Evolutionary conservation across 2,329 filamentous ascomycete genomes (phyloP).

Genomic region (Ceratocystis ficicola): DNA sequence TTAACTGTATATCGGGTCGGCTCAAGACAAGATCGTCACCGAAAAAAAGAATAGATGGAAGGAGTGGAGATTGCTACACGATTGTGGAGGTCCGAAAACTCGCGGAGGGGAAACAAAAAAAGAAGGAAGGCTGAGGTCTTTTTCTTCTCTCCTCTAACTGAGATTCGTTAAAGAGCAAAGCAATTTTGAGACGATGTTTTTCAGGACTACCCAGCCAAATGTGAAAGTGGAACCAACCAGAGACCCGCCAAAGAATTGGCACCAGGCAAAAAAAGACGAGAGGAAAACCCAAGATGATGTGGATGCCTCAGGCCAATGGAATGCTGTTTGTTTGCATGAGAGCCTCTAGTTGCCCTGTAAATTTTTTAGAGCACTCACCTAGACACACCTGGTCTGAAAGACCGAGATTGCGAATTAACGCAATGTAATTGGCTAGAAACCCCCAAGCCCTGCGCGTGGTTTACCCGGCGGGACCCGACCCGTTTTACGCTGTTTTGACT

Average conservation of each 20-base stretch:
- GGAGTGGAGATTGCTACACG: constrained; percentile 21
- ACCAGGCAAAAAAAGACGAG: constrained; percentile 4
- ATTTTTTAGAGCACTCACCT: constrained; percentile 1
- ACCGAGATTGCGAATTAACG: constrained; percentile 21
- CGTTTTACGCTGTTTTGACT: neutral
- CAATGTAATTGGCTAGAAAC: constrained; percentile 16
- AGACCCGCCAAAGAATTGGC: constrained; percentile 13
- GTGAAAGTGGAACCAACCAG: constrained; percentile 8
- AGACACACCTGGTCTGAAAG: neutral
- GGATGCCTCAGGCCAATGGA: constrained; percentile 21
- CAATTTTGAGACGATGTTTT: constrained; percentile 18
- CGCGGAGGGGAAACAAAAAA: constrained; percentile 24
- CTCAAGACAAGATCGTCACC: constrained; percentile 7
- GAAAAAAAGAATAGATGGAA: constrained; percentile 1
- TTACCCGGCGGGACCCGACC: constrained; percentile 21
- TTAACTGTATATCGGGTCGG: neutral
- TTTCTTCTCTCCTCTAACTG: constrained; percentile 26
- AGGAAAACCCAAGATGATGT: neutral
- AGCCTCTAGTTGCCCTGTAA: neutral
- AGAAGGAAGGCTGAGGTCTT: constrained; percentile 37
- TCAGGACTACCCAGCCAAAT: constrained; percentile 2
- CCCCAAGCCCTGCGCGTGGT: constrained; percentile 9
- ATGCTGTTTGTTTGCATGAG: neutral
- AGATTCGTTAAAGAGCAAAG: constrained; percentile 2
- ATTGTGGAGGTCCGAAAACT: constrained; percentile 23